These are phyloP conservation scores for Zelopaecilomyces penicillatus DNA, from an alignment of 2,329 filamentous ascomycete genomes.

Conservation along the genomic window DNA sequence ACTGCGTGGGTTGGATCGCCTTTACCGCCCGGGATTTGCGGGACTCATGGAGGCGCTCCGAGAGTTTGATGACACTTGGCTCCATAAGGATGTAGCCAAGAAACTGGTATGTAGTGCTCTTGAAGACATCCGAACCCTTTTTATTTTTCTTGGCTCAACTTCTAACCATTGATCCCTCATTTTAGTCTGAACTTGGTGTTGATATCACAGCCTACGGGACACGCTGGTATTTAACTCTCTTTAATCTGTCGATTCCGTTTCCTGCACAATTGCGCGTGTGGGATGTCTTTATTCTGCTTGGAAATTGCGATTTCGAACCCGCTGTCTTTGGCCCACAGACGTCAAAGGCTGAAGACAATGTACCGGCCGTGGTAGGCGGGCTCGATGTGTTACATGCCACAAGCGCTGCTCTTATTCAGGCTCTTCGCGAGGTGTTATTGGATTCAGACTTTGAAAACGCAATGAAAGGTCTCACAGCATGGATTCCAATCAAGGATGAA, in stretches of 20 bases:
- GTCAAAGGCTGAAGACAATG: conserved; percentile 11
- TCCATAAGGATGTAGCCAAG: conserved; percentile 68
- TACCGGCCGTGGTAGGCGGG: conserved; percentile 32
- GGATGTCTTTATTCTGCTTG: conserved; percentile 95
- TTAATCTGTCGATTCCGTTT: conserved; percentile 95
- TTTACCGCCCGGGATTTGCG: conserved; percentile 78
- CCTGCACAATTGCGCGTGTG: conserved; percentile 89
- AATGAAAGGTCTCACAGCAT: conserved; percentile 94
- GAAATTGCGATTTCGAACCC: conserved; percentile 26
- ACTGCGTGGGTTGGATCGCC: conserved; percentile 71
- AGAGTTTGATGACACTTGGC: conserved; percentile 81
- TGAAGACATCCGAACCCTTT: background rate
- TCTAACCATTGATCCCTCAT: background rate
- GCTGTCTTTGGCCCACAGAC: conserved; percentile 1
- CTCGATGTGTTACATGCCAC: conserved; percentile 86
- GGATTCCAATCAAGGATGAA: conserved; percentile 89
- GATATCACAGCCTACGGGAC: conserved; percentile 90
- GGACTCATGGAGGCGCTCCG: conserved; percentile 78
- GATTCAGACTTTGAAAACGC: conserved; percentile 95
- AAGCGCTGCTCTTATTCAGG: conserved; percentile 82
- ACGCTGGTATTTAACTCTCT: conserved; percentile 93
- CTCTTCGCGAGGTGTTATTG: conserved; percentile 76
- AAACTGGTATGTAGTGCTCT: conserved; percentile 59
- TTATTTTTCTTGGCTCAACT: background rate
- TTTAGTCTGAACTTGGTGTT: conserved; percentile 66